A percentile compares a stretch with the other conserved stretches of the same genome.
phyloP scores from a whole-genome alignment of 495 filamentous ascomycete genomes.

The Neurospora discreta region DNA sequence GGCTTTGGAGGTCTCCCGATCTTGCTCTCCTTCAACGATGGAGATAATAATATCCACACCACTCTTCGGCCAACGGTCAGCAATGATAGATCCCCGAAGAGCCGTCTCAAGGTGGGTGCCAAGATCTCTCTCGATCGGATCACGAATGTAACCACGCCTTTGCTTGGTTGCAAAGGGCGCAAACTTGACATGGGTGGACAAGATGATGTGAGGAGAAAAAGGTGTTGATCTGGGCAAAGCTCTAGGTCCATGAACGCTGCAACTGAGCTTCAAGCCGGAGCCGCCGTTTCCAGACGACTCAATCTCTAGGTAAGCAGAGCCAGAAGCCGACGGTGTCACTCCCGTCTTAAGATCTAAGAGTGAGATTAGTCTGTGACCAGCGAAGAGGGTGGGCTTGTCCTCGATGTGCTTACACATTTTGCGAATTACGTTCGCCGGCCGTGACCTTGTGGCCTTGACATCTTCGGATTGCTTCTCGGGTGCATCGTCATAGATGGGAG shows the following conservation, averaged over 20 bases:
- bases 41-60: slow-evolving; percentile 87
- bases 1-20: slow-evolving; percentile 30
- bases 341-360: slow-evolving; percentile 75
- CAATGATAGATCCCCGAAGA: slow-evolving; percentile 77
- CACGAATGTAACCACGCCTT: slow-evolving; percentile 77
- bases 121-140: slow-evolving; percentile 78
- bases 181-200: slow-evolving; percentile 90
- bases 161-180: slow-evolving; percentile 81
- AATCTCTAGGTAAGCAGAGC: slow-evolving; percentile 89
- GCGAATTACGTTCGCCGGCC: slow-evolving; percentile 51
- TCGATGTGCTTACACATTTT: slow-evolving; percentile 62
- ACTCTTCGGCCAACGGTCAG: slow-evolving; percentile 92
- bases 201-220: slow-evolving; percentile 80
- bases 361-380: background rate
- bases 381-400: background rate
- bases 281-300: slow-evolving; percentile 42
- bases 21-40: slow-evolving; percentile 76
- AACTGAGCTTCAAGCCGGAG: slow-evolving; percentile 72
- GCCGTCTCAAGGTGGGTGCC: slow-evolving; percentile 86
- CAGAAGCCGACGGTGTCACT: slow-evolving; percentile 83
- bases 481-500: slow-evolving; percentile 54
- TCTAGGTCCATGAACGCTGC: slow-evolving; percentile 85
- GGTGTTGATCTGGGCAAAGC: slow-evolving; percentile 80
- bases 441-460: slow-evolving; percentile 25
- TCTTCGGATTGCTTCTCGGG: slow-evolving; percentile 30